phyloP scores from a whole-genome alignment of 164 flowering plant genomes.

The Nymphaea colorata region DNA sequence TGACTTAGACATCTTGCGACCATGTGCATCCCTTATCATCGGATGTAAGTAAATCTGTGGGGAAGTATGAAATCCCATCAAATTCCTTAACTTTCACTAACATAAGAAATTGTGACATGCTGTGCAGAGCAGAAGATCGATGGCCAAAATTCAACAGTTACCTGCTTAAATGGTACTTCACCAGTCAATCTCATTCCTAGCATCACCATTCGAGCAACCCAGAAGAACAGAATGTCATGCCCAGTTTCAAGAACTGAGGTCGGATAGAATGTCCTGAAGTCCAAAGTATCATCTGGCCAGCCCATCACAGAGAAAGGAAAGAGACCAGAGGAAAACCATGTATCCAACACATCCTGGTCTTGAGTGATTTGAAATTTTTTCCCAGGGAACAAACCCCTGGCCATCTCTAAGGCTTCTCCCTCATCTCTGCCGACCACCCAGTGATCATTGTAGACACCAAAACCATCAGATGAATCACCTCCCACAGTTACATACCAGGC shows the following conservation, averaged over 20 bases:
- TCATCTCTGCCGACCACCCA: constrained; percentile 90
- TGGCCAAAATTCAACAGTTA: constrained; percentile 10
- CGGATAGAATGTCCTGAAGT: constrained; percentile 81
- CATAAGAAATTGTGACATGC: neutral
- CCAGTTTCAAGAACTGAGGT: constrained; percentile 96
- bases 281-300: constrained; percentile 88
- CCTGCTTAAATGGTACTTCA: constrained; percentile 91
- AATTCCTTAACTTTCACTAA: neutral
- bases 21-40: constrained; percentile 98
- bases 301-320: constrained; percentile 90
- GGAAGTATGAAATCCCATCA: neutral
- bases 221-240: constrained; percentile 91
- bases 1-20: constrained; percentile 99
- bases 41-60: constrained; percentile 92
- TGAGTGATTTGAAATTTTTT: constrained; percentile 63
- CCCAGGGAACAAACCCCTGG: constrained; percentile 35
- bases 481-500: constrained; percentile 90
- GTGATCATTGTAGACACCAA: constrained; percentile 67
- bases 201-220: constrained; percentile 99
- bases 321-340: constrained; percentile 94
- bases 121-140: neutral
- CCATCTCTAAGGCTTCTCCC: constrained; percentile 56
- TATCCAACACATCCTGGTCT: constrained; percentile 96
- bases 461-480: constrained; percentile 59
- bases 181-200: constrained; percentile 50